Percentiles rank a stretch among this genome's conserved stretches.
Conservation (phyloP, 805 yeast species). For the Candida maris region DNA sequence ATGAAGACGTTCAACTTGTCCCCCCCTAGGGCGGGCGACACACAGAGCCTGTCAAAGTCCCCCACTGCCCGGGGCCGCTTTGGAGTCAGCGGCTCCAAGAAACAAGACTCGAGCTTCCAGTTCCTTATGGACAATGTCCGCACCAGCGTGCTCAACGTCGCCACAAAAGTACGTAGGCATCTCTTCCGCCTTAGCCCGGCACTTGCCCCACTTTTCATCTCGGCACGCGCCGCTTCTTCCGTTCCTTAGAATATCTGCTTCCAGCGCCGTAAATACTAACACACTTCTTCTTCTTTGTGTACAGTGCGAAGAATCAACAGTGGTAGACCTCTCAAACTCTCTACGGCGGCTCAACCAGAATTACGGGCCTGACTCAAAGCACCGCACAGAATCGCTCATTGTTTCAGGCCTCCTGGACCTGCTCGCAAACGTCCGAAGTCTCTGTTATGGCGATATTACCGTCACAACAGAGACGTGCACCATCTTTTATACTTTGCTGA, state of each 20-base stretch:
- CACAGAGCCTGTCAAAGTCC: slow-evolving; percentile 4
- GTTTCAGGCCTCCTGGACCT: slow-evolving; percentile 11
- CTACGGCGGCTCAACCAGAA: slow-evolving; percentile 17
- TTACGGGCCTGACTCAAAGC: slow-evolving; percentile 11
- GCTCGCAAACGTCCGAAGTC: slow-evolving; percentile 3
- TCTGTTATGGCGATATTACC: slow-evolving; percentile 13
- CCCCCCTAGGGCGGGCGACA: slow-evolving; percentile 8
- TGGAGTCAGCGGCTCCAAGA: slow-evolving; percentile 9
- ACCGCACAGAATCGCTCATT: slow-evolving; percentile 12
- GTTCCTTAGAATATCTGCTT: no score
- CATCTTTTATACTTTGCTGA: slow-evolving; percentile 10
- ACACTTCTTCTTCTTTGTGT: not conserved
- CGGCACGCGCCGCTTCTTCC: no score
- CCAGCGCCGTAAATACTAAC: no score
- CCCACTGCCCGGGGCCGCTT: slow-evolving; percentile 8
- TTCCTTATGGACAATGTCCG: slow-evolving; percentile 15
- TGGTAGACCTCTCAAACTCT: slow-evolving; percentile 8
- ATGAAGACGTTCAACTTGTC: slow-evolving; percentile 12
- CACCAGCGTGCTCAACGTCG: slow-evolving; percentile 3
- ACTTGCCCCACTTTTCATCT: no score
- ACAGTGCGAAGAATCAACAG: slow-evolving; percentile 14
- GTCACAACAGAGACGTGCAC: slow-evolving; percentile 11
- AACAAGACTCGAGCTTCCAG: slow-evolving; percentile 19
- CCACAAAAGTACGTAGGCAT: slow-evolving; percentile 11
- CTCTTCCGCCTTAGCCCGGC: not conserved